Base-by-base conservation (phyloP, 1,284 basidiomycete genomes). In the Termitomyces sp. region DNA sequence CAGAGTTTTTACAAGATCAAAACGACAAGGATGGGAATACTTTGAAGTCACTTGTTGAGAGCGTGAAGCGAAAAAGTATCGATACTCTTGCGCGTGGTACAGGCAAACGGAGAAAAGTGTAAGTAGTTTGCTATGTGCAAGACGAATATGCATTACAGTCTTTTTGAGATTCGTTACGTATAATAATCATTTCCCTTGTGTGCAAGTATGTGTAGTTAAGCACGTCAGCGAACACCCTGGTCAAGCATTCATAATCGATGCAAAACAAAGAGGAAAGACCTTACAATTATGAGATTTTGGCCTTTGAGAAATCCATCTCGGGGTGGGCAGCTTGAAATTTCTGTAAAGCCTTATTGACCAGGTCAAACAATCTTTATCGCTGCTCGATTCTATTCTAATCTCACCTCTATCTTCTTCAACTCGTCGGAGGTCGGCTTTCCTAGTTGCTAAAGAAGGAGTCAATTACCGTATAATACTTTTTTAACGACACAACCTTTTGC, bases 301-400 rank as follows among this genome's bases (percentile, higher is more conserved):
- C 92, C n/a, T 95, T 87, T 41, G 89, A 91, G 67, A 98, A 96
- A 71, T 98, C 95, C 69, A 98, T 81, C 69, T 98, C 94, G 1
- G 94, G 95, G 70, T 98, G 94, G 38, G 83, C 81, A 15, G 77
- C 84, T 73, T 95, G 88, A 75, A 98, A 97, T 70, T 90, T 94
- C 71, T 88, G 84, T 55, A 98, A 71, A 56, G 88, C 84, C 91
- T 94, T 50, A 30, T 19, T 30, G 33, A 39, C 56, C 52, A 9
- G 58, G 46, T 36, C 28, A 60, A 47, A 45, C 15, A 36, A 38
- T 24, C 53, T 17, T 52, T 41, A 5, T n/a, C 7, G 42, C 24
- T 38, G 15, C 17, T 17, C 28, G 15, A 19, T 40, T n/a, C 44
- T 28, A 45, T 24, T n/a, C 45, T 28, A 45, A 24, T 61, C 76